Base-by-base conservation (phyloP, 345 rosid species). In the Trapa incisa region DNA sequence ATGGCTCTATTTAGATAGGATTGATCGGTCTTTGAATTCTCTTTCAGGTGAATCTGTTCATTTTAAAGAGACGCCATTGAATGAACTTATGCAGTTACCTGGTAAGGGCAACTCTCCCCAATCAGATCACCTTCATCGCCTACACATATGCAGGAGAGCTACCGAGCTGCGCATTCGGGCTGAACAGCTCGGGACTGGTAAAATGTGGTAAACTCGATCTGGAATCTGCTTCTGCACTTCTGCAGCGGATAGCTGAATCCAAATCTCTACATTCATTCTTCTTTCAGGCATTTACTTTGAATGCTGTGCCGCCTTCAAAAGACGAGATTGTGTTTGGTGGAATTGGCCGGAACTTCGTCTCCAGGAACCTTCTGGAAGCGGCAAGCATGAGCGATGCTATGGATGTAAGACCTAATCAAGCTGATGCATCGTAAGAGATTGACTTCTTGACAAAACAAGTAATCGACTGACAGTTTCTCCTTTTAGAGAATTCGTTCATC, bases 81-180 rank as follows among this genome's bases (percentile, higher is more conserved):
- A 29, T 33, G 35, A 5, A 7, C 14, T 68, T 45, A 3, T 72
- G 71, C 82, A 86, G 86, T 56, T 84, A 83, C 67, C 50, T 83
- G 70, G 66, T 86, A 65, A 83, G 65, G 66, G 79, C 77, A 39
- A 80, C 66, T 41, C 71, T 84, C 71, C 53, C 83, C 33, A 77
- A 61, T 64, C 81, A 83, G 16, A 11, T 67, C 33, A 71, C 76
- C 38, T 85, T 80, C 70, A 36, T 74, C 48, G 78, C 84, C 33
- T 85, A 85, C 68, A 77, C 87, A 5, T 85, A 81, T 29, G 86
- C 90, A n/a, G 90, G 86, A 68, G 90, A 83, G 78, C 86, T 83
- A 45, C 90, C 87, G 10, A 85, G 86, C 75, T 83, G 89, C 39
- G 87, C 89, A 11, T 81, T 83, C 47, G 89, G 89, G 71, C 78